Percentiles rank a stretch among this genome's conserved stretches.
Conservation (phyloP, 768 basidiomycete species). For the Agrocybe pediades region DNA sequence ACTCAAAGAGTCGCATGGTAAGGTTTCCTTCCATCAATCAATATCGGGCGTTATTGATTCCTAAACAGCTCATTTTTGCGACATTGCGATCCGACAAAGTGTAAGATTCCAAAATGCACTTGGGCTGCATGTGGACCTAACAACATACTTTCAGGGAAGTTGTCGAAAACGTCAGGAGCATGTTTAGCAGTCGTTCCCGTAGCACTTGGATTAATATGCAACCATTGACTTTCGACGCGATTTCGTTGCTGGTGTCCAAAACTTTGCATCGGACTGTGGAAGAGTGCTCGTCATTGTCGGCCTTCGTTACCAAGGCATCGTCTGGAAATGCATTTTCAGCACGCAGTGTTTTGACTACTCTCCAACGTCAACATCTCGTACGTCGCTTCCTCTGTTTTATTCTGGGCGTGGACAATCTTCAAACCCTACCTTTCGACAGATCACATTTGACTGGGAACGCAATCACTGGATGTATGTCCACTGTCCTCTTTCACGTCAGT, state of each 20-base stretch:
- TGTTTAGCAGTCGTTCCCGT: conserved; percentile 59
- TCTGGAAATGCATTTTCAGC: conserved; percentile 74
- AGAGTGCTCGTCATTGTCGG: conserved; percentile 53
- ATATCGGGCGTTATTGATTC: not conserved
- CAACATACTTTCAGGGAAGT: conserved; percentile 33
- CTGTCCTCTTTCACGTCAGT: not conserved
- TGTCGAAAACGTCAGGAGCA: conserved; percentile 51
- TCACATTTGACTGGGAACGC: conserved; percentile 62
- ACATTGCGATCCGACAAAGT: conserved; percentile 59
- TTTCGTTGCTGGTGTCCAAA: conserved; percentile 61
- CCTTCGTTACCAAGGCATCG: conserved; percentile 57
- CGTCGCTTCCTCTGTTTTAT: conserved; percentile 19
- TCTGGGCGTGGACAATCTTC: not conserved
- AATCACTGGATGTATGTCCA: conserved; percentile 66
- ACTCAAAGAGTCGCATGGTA: conserved; percentile 69
- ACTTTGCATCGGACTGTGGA: conserved; percentile 62
- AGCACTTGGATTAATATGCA: conserved; percentile 71
- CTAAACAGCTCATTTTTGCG: conserved; percentile 58
- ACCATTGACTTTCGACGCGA: conserved; percentile 56
- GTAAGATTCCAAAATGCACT: conserved; percentile 28
- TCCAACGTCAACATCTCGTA: conserved; percentile 66
- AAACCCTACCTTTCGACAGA: conserved; percentile 41
- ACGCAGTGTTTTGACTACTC: conserved; percentile 60
- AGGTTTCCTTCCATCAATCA: not conserved
- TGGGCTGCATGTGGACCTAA: not conserved